Conservation (phyloP, 2,329 filamentous ascomycete genomes). For the Pestalotiopsis fici region DNA sequence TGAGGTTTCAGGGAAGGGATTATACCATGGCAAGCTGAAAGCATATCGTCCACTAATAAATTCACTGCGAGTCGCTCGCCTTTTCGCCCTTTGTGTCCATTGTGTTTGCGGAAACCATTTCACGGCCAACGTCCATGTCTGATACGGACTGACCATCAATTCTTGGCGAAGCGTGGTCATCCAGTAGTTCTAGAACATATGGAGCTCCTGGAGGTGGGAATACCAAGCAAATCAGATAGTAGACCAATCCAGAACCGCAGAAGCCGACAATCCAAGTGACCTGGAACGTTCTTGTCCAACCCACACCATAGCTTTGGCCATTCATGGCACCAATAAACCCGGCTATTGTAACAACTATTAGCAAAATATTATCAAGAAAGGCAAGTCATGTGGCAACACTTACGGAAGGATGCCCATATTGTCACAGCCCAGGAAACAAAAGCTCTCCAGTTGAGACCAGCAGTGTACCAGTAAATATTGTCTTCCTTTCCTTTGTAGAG, state of each 20-base stretch:
- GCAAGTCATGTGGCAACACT: not conserved
- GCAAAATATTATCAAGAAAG: not conserved
- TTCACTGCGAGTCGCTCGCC: not conserved
- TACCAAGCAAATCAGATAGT: constrained; percentile 10
- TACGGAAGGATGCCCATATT: constrained; percentile 11
- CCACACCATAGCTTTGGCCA: constrained; percentile 4
- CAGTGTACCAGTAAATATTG: constrained; percentile 16
- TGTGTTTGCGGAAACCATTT: not conserved
- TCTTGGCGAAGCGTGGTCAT: not conserved
- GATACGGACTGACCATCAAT: constrained; percentile 5
- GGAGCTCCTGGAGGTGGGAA: constrained; percentile 11
- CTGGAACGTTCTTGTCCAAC: constrained; percentile 9
- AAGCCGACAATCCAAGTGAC: constrained; percentile 11
- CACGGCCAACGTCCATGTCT: not conserved
- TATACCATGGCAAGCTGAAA: too few relatives aligned
- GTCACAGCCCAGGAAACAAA: constrained; percentile 6
- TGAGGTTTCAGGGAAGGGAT: too few relatives aligned
- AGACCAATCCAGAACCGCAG: constrained; percentile 9
- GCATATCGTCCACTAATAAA: too few relatives aligned
- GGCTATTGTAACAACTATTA: not conserved
- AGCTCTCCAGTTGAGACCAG: constrained; percentile 13
- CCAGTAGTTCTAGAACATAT: constrained; percentile 9
- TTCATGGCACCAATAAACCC: constrained; percentile 9
- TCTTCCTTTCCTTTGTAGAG: constrained; percentile 14
- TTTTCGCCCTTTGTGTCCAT: not conserved